These are phyloP conservation scores for Yarrowia sp. DNA, from an alignment of 805 yeast species.

Conservation along the genomic window DNA sequence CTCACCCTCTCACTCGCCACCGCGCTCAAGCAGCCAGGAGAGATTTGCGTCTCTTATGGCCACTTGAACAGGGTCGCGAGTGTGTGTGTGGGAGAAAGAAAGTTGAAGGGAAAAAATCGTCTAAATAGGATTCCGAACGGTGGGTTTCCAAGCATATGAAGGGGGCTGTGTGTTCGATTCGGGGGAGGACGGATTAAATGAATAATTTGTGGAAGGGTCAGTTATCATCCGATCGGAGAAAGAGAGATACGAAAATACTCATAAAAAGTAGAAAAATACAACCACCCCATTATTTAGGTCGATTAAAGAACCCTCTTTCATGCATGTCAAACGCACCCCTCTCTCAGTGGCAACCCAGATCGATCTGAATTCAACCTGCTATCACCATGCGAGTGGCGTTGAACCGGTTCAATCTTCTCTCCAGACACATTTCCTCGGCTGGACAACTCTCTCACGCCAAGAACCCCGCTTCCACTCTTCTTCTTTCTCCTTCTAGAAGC, in stretches of 20 bases:
- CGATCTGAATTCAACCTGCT: not conserved
- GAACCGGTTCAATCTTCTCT: not conserved
- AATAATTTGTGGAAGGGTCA: not conserved
- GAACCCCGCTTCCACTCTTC: no score
- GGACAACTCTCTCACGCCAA: not conserved
- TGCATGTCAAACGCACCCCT: no score
- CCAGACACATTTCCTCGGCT: no score
- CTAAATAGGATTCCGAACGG: constrained; percentile 8
- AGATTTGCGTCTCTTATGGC: not conserved
- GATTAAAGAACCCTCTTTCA: no score
- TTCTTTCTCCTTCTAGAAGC: no score
- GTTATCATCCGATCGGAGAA: no score
- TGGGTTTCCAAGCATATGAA: constrained; percentile 3
- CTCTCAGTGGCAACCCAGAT: not conserved
- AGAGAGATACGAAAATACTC: no score
- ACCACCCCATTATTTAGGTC: no score
- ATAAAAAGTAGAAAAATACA: no score
- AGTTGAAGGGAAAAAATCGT: not conserved
- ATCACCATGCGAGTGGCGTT: constrained; percentile 7
- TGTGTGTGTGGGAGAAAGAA: constrained; percentile 6
- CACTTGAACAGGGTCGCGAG: not conserved
- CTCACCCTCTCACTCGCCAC: not conserved
- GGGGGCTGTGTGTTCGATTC: not conserved
- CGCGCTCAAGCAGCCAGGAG: constrained; percentile 4
- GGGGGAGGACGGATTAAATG: no score